A percentile compares a stretch with the other conserved stretches of the same genome.
Conservation (phyloP, 2,329 filamentous ascomycete species). For the Huntiella moniliformis region DNA sequence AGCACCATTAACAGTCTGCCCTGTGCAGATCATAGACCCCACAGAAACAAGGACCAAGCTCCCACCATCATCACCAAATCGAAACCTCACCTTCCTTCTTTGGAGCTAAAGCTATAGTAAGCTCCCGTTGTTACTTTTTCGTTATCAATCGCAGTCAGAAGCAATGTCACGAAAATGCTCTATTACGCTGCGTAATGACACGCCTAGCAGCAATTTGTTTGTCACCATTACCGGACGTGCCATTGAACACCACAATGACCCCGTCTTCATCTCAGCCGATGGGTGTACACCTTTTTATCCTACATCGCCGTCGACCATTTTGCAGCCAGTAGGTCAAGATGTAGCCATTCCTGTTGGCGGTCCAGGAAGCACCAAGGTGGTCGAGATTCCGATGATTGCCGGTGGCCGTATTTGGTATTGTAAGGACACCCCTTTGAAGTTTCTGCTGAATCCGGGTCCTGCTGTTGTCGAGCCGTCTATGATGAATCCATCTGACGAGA, state of each 20-base stretch:
- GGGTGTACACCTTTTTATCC: constrained; percentile 49
- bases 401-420: constrained; percentile 58
- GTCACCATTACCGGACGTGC: constrained; percentile 52
- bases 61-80: no score
- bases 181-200: constrained; percentile 46
- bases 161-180: constrained; percentile 12
- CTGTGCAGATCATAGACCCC: no score
- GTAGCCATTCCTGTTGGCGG: constrained; percentile 45
- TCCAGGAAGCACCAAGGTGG: constrained; percentile 36
- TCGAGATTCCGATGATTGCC: constrained; percentile 50
- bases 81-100: constrained; percentile 19
- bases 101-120: neutral
- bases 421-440: constrained; percentile 39
- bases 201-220: constrained; percentile 37
- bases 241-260: constrained; percentile 36
- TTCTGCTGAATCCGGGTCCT: constrained; percentile 52
- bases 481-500: constrained; percentile 44
- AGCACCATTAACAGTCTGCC: no score
- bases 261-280: constrained; percentile 46
- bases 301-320: constrained; percentile 31
- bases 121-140: neutral
- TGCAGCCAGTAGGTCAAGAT: constrained; percentile 34
- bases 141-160: constrained; percentile 18
- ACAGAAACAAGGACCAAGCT: no score
- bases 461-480: constrained; percentile 58